phyloP scores from a whole-genome alignment of 768 basidiomycete genomes.

The Macrocybe gigantea region DNA sequence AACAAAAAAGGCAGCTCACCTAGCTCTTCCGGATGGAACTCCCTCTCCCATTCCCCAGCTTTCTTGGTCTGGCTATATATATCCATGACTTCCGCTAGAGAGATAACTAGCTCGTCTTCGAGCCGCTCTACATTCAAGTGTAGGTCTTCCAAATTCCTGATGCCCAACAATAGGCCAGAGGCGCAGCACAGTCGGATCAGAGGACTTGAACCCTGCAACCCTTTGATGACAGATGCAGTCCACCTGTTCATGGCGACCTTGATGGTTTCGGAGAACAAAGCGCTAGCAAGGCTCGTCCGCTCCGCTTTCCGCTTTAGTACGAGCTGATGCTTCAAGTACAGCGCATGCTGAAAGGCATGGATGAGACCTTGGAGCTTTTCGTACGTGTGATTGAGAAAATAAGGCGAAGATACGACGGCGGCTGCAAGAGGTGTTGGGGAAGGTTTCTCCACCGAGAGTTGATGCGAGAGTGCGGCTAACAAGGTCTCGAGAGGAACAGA shows the following conservation, averaged over 20 bases:
- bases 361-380: slow-evolving; percentile 43
- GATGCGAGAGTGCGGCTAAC: slow-evolving; percentile 52
- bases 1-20: slow-evolving; percentile 14
- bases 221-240: slow-evolving; percentile 45
- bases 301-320: slow-evolving; percentile 27
- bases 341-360: slow-evolving; percentile 54
- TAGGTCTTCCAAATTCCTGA: slow-evolving; percentile 43
- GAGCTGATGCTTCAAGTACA: slow-evolving; percentile 44
- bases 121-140: slow-evolving; percentile 29
- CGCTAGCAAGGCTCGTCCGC: slow-evolving; percentile 23
- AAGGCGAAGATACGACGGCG: slow-evolving; percentile 47
- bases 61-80: slow-evolving; percentile 32
- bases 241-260: slow-evolving; percentile 42
- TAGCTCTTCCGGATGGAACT: slow-evolving; percentile 42
- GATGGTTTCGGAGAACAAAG: slow-evolving; percentile 31
- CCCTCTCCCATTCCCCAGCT: slow-evolving; percentile 52
- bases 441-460: slow-evolving; percentile 43
- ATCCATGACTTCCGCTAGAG: slow-evolving; percentile 73
- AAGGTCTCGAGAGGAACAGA: slow-evolving; percentile 42
- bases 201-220: slow-evolving; percentile 62
- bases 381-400: slow-evolving; percentile 39
- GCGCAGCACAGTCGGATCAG: slow-evolving; percentile 56
- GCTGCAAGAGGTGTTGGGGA: slow-evolving; percentile 55
- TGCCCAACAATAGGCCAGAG: slow-evolving; percentile 58
- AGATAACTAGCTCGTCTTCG: slow-evolving; percentile 63